These are phyloP conservation scores for Termitomyces sp. DNA, from an alignment of 768 basidiomycete species.

Conservation along the genomic window DNA sequence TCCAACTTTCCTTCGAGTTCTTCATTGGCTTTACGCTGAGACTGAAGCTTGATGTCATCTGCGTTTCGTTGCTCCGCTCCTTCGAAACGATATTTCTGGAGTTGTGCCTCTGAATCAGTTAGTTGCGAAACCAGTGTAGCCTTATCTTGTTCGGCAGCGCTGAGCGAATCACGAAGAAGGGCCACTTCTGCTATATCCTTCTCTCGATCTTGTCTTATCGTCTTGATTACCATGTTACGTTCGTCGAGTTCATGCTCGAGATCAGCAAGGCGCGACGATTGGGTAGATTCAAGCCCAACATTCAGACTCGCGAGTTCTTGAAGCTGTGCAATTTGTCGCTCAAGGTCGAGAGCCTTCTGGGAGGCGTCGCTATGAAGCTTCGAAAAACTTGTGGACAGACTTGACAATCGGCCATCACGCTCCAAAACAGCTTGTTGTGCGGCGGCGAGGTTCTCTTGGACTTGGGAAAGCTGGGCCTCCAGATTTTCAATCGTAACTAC, in stretches of 20 bases:
- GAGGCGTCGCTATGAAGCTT: slow-evolving; percentile 13
- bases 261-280: slow-evolving; percentile 9
- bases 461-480: slow-evolving; percentile 16
- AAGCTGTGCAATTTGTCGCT: slow-evolving; percentile 1
- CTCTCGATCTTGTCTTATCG: slow-evolving; percentile 11
- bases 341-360: slow-evolving; percentile 10
- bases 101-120: slow-evolving; percentile 5
- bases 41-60: slow-evolving; percentile 1
- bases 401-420: slow-evolving; percentile 22
- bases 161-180: slow-evolving; percentile 10
- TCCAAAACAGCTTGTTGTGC: slow-evolving; percentile 18
- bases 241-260: slow-evolving; percentile 15
- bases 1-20: slow-evolving; percentile 5
- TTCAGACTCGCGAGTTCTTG: slow-evolving; percentile 14
- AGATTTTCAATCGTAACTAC: slow-evolving; percentile 13
- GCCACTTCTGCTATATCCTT: slow-evolving; percentile 11
- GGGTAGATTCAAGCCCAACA: slow-evolving; percentile 11
- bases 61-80: background rate
- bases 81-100: slow-evolving; percentile 1
- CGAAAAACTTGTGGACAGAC: slow-evolving; percentile 17
- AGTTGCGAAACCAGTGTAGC: slow-evolving; percentile 8
- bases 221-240: slow-evolving; percentile 8
- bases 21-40: background rate
- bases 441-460: slow-evolving; percentile 15
- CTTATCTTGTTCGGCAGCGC: slow-evolving; percentile 5